Base-by-base conservation (phyloP, 164 flowering plant species). In the Kingdonia uniflora region DNA sequence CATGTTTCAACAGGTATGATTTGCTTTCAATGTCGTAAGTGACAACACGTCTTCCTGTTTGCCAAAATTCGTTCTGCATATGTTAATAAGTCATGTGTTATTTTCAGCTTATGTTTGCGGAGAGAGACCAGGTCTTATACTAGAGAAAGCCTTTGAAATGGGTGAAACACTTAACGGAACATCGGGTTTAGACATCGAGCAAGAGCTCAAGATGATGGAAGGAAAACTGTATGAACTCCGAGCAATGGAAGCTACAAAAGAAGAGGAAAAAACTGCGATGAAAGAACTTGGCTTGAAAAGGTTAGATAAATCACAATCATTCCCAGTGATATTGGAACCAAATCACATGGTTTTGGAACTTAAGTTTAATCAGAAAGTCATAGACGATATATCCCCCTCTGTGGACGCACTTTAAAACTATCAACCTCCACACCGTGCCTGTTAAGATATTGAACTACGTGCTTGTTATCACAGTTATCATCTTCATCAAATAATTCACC, bases 61-160 rank as follows among this genome's bases (percentile, higher is more conserved):
- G 8, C 8, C 8, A 29, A 4, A 29, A 29, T 8, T 29, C 35
- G n/a, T n/a, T n/a, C n/a, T n/a, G n/a, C n/a, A n/a, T n/a, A n/a
- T n/a, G n/a, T n/a, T n/a, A n/a, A n/a, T n/a, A 29, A 3, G 8
- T 4, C 35, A 29, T 29, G 35, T 29, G 35, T 45, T 29, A 29
- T 35, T 20, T 53, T 22, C 66, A 86, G 87, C 87, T 44, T 86
- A 73, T 71, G 95, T 81, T 14, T 64, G 74, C 14, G 88, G 88
- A 2, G 82, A 78, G 26, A 55, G 25, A 23, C 57, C 41, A 11
- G 88, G 86, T n/a, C 37, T 84, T 0, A 57, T 80, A 47, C 15
- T 57, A n/a, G 95, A 86, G 66, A 70, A 55, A 0, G 69, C 80
- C 6, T 63, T 67, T 26, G 2, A 24, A 0, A 60, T 81, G 74